Percentiles rank a stretch among this genome's conserved stretches.
Evolutionary conservation across 176 grass and related monocot genomes (phyloP).

Genomic region (Oryza australiensis): DNA sequence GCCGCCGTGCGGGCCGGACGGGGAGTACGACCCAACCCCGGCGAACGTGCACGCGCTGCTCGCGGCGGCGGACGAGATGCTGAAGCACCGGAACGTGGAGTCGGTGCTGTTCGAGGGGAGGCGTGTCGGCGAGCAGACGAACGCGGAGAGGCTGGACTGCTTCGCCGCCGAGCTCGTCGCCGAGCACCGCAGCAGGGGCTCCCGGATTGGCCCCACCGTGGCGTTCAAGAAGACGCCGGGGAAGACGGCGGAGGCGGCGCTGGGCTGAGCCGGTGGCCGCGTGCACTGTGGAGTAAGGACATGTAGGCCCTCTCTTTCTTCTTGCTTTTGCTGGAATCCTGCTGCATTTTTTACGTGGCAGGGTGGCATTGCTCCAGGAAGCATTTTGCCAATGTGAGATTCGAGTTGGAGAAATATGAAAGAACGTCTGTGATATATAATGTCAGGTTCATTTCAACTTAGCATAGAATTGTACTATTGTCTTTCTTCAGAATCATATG

Average conservation of each 20-base stretch:
- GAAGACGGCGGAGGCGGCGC: slow-evolving; percentile 25
- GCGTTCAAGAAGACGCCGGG: slow-evolving; percentile 78
- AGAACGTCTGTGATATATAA: slow-evolving; percentile 52
- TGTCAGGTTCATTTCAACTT: slow-evolving; percentile 31
- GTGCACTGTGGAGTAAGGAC: slow-evolving; percentile 19
- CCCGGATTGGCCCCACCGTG: slow-evolving; percentile 90
- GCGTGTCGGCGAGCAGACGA: slow-evolving; percentile 73
- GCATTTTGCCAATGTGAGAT: slow-evolving; percentile 30
- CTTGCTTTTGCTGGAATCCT: slow-evolving; percentile 53
- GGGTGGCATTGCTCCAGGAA: slow-evolving; percentile 45
- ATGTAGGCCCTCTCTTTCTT: slow-evolving; percentile 32
- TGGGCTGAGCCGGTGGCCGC: slow-evolving; percentile 17
- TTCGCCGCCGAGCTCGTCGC: slow-evolving; percentile 76
- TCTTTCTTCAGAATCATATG: slow-evolving; percentile 27
- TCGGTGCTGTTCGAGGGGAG: slow-evolving; percentile 90
- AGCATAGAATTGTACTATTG: slow-evolving; percentile 26
- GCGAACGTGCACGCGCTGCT: slow-evolving; percentile 62
- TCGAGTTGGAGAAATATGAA: slow-evolving; percentile 25
- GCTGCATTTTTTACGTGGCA: slow-evolving; percentile 86
- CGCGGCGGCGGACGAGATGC: slow-evolving; percentile 75
- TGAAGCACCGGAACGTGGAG: slow-evolving; percentile 93
- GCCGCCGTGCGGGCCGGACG: slow-evolving; percentile 47
- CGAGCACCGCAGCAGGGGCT: slow-evolving; percentile 72
- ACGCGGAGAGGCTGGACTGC: slow-evolving; percentile 88
- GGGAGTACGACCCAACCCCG: slow-evolving; percentile 65